Conservation (phyloP, 495 filamentous ascomycete genomes). For the Sabuloglossum arenarium region DNA sequence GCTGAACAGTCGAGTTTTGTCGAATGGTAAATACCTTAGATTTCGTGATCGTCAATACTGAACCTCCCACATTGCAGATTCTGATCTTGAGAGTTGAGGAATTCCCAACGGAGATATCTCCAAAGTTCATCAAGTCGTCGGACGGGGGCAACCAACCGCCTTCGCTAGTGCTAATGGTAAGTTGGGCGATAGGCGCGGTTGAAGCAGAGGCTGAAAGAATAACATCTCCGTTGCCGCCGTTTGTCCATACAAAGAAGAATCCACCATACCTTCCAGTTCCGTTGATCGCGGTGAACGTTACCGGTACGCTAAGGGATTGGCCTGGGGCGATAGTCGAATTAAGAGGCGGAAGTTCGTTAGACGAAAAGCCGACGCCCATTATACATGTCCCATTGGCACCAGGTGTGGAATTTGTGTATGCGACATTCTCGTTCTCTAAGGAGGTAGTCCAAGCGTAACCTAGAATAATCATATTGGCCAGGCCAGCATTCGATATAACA, state of each 20-base stretch:
- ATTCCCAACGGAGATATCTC: slow-evolving; percentile 12
- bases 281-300: slow-evolving; percentile 12
- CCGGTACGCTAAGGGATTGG: slow-evolving; percentile 12
- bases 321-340: slow-evolving; percentile 12
- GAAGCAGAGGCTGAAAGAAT: slow-evolving; percentile 15
- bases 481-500: slow-evolving; percentile 19
- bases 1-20: background rate
- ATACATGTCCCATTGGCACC: slow-evolving; percentile 7
- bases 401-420: slow-evolving; percentile 12
- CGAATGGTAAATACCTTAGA: slow-evolving; percentile 8
- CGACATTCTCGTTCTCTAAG: slow-evolving; percentile 8
- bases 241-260: slow-evolving; percentile 14
- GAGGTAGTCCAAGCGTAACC: slow-evolving; percentile 16
- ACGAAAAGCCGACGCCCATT: slow-evolving; percentile 13
- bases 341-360: slow-evolving; percentile 13
- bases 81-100: slow-evolving; percentile 12
- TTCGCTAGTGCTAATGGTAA: slow-evolving; percentile 14
- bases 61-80: slow-evolving; percentile 19
- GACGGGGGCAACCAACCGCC: slow-evolving; percentile 13
- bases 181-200: slow-evolving; percentile 14
- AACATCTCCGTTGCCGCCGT: slow-evolving; percentile 13
- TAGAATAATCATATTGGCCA: slow-evolving; percentile 15
- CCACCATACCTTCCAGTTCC: slow-evolving; percentile 13
- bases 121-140: slow-evolving; percentile 14
- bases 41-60: slow-evolving; percentile 17